These are phyloP conservation scores for Phoenix roebelenii DNA, from an alignment of 176 grass and related monocot species.

Conservation along the genomic window DNA sequence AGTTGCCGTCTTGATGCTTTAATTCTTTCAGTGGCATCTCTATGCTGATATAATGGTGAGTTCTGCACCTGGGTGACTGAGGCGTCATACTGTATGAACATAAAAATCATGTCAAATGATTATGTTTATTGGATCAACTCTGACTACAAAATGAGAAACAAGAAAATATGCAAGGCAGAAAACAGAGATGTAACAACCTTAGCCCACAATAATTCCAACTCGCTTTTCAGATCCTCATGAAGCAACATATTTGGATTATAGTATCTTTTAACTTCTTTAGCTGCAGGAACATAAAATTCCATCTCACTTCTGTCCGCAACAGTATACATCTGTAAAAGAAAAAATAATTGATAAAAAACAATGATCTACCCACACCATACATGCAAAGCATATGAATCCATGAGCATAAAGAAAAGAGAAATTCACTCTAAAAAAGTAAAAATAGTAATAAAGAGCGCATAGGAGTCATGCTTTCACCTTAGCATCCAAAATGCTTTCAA, in stretches of 20 bases:
- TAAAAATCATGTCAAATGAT: not conserved
- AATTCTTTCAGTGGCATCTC: conserved; percentile 52
- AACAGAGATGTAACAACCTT: conserved; percentile 29
- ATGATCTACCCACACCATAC: too few species aligned
- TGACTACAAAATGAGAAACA: not conserved
- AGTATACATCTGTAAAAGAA: conserved; percentile 53
- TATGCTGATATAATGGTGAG: conserved; percentile 26
- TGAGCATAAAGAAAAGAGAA: not conserved
- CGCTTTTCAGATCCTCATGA: conserved; percentile 49
- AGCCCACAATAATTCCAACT: conserved; percentile 28
- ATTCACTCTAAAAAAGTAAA: not conserved
- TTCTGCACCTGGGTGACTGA: conserved; percentile 41
- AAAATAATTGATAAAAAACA: not conserved
- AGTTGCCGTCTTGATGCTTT: conserved; percentile 51
- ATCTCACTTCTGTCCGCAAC: conserved; percentile 61
- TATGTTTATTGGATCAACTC: not conserved
- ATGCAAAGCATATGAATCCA: too few species aligned
- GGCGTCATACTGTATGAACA: conserved; percentile 49
- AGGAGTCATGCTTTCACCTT: conserved; percentile 34
- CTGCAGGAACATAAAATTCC: conserved; percentile 49
- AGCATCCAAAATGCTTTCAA: conserved; percentile 71
- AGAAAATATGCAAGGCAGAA: not conserved
- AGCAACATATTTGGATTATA: conserved; percentile 42
- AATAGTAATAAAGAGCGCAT: not conserved
- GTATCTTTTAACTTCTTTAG: conserved; percentile 62